Percentiles rank a stretch among this genome's conserved stretches.
Conservation (phyloP, 805 yeast species). For the Myxozyma kluyveri region DNA sequence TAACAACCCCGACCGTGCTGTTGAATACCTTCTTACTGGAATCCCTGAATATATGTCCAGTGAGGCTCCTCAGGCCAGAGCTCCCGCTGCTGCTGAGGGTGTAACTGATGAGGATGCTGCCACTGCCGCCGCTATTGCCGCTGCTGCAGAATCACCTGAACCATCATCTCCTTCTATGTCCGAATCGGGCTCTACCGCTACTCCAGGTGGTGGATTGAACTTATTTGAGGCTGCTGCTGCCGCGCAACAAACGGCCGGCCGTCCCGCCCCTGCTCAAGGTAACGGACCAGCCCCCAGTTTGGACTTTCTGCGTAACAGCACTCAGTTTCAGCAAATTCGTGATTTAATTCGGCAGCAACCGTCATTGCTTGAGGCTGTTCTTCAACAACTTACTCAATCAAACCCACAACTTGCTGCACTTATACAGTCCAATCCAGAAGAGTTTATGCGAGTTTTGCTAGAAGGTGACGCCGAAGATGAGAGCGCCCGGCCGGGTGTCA, state of each 20-base stretch:
- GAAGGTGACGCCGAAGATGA: constrained; percentile 44
- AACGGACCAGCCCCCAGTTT: constrained; percentile 49
- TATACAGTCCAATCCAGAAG: constrained; percentile 68
- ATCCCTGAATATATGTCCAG: constrained; percentile 64
- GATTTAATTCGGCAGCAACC: constrained; percentile 82
- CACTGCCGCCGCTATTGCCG: constrained; percentile 29
- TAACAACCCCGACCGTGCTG: constrained; percentile 97
- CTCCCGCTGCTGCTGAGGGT: constrained; percentile 30
- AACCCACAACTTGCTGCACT: constrained; percentile 80
- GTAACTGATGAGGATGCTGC: constrained; percentile 14
- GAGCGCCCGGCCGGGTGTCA: constrained; percentile 47
- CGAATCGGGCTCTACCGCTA: neutral
- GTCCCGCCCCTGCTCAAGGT: constrained; percentile 48
- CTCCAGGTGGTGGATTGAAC: constrained; percentile 29
- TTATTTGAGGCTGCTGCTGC: constrained; percentile 46
- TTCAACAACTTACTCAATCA: constrained; percentile 74
- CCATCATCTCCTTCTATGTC: constrained; percentile 34
- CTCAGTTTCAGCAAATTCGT: constrained; percentile 59
- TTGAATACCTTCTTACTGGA: constrained; percentile 88
- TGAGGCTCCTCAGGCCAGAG: constrained; percentile 24
- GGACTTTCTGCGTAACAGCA: constrained; percentile 36
- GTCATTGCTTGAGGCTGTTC: constrained; percentile 75
- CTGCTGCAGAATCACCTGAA: constrained; percentile 31
- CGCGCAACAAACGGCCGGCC: constrained; percentile 49
- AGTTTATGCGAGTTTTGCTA: constrained; percentile 65